Conservation (phyloP, 2,329 filamentous ascomycete genomes). For the Drechslerella stenobrocha region DNA sequence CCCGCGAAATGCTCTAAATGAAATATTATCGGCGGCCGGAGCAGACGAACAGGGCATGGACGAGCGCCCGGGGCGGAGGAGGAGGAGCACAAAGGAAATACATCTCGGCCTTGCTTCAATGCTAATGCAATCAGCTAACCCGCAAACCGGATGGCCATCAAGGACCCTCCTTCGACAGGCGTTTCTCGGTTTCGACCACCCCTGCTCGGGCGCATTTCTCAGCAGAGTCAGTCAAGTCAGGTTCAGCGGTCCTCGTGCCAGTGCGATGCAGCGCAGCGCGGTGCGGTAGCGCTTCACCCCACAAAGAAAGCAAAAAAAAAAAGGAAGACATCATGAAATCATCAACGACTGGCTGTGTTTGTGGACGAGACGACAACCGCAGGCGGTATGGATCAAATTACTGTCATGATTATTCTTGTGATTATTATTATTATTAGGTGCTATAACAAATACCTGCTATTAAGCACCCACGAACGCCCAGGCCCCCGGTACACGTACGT, state of each 20-base stretch:
- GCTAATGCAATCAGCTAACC: conserved; percentile 6
- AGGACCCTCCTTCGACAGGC: background rate
- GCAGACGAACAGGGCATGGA: conserved; percentile 35
- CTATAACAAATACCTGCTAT: background rate
- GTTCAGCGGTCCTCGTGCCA: background rate
- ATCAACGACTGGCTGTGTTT: background rate
- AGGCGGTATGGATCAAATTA: background rate
- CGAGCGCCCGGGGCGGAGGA: conserved; percentile 2
- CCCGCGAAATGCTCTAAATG: conserved; percentile 3
- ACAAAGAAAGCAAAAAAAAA: no score
- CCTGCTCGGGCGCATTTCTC: conserved; percentile 1
- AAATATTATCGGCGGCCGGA: conserved; percentile 38
- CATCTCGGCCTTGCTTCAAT: background rate
- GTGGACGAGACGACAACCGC: background rate
- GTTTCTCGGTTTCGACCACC: conserved; percentile 7
- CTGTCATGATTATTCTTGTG: background rate
- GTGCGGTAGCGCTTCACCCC: no score
- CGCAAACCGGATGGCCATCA: background rate
- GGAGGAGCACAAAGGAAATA: background rate
- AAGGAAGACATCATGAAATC: background rate
- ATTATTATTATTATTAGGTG: background rate
- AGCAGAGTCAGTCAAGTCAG: background rate
- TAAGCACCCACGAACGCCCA: background rate
- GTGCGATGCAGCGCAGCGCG: conserved; percentile 1
- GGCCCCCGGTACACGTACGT: no score